Evolutionary conservation across 2,329 filamentous ascomycete genomes (phyloP), one percentile per base, ranked within the genome.

Genomic region (Pseudodiploospora longispora): DNA sequence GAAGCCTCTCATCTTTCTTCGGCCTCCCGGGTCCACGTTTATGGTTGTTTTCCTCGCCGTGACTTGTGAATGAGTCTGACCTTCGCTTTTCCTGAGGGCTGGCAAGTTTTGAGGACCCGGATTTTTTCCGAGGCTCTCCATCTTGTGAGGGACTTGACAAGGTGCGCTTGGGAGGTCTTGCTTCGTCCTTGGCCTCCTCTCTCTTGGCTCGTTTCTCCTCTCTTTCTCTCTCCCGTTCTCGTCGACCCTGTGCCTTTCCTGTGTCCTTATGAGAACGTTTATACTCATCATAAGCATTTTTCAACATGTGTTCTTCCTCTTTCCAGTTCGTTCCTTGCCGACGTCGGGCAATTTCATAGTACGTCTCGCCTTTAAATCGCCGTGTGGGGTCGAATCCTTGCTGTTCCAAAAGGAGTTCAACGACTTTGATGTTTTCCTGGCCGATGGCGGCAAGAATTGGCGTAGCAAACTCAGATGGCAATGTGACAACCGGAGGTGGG

Each of bases 371-470:
- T 53, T 82, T 82, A 53, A 82, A 83, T 28, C 82, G 76, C 46
- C 84, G 80, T 1, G 87, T 88, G 0, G 93, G 90, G 55, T 98
- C 83, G 59, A 97, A 96, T 10, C 69, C 68, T 39, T 78, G 76
- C 55, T 93, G 87, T 47, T 82, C 81, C 6, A 95, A 70, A 6
- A 96, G 74, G 8, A 95, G 69, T 46, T 85, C 78, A 37, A 98
- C 80, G 46, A 96, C 87, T 52, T 87, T 85, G 40, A 93, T 76
- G 55, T 95, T 93, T 50, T 82, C 80, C 53, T 91, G 85, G 10
- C 93, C 91, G 52, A 98, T 96, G 2, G 93, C 90, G 47, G 90
- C 89, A 33, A 96, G 76, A 72, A 98, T 94, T 1, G 93, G 93
- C 1, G 91, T 97, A 41, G 90, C 85, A 56, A 86, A 83, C 46